Evolutionary conservation across 495 filamentous ascomycete genomes (phyloP).

Genomic region (Endocarpon pusillum): DNA sequence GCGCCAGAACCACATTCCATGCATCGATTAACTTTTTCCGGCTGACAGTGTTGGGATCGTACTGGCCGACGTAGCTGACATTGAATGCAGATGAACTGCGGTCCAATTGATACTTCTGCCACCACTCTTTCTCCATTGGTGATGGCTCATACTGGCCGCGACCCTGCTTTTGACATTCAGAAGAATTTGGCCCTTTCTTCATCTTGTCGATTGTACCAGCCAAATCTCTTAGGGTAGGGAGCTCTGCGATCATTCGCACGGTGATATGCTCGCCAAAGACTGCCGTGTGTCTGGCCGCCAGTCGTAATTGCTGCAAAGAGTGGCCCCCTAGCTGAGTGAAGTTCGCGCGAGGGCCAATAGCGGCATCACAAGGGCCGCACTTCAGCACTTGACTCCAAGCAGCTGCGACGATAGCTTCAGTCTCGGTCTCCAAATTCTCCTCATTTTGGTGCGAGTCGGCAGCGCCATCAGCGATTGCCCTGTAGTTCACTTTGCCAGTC

Average conservation of each 20-base stretch:
- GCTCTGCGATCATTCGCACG: conserved; percentile 1
- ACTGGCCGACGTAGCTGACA: conserved; percentile 8
- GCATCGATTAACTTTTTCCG: conserved; percentile 2
- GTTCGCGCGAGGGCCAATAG: conserved; percentile 6
- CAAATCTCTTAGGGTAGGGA: conserved; percentile 3
- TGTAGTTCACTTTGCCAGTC: conserved; percentile 16
- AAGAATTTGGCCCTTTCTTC: neutral
- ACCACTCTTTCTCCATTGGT: conserved; percentile 15
- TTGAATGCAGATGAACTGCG: conserved; percentile 11
- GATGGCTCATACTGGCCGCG: conserved; percentile 3
- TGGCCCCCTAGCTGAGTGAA: conserved; percentile 10
- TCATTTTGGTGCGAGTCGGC: neutral
- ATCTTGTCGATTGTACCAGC: conserved; percentile 4
- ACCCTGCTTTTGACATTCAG: neutral
- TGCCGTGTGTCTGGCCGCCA: conserved; percentile 5
- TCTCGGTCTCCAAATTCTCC: conserved; percentile 1
- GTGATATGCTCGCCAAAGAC: conserved; percentile 3
- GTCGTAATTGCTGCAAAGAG: conserved; percentile 7
- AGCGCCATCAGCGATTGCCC: conserved; percentile 4
- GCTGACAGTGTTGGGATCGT: conserved; percentile 5
- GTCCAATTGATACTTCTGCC: conserved; percentile 10
- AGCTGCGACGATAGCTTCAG: conserved; percentile 4
- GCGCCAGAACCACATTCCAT: conserved; percentile 9
- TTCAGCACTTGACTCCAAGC: conserved; percentile 3
- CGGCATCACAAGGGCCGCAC: neutral